Percentiles rank a stretch among this genome's conserved stretches.
These are phyloP conservation scores for Arthroderma uncinatum DNA, from an alignment of 2,329 filamentous ascomycete genomes.

Conservation along the genomic window DNA sequence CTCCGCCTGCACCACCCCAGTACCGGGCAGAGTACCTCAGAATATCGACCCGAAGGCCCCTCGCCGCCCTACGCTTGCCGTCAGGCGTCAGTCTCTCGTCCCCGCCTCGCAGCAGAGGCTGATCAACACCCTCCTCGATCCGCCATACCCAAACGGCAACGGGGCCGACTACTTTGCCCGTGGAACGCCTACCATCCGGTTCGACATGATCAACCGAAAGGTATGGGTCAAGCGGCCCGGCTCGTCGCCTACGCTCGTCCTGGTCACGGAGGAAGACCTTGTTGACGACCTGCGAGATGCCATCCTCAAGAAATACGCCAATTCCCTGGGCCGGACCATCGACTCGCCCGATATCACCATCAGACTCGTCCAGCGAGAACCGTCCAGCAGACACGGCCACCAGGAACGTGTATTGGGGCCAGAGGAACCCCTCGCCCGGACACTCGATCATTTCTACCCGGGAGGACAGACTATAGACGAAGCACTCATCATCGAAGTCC, in stretches of 20 bases:
- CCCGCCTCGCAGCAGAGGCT: slow-evolving; percentile 30
- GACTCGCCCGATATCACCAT: slow-evolving; percentile 83
- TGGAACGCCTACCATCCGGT: slow-evolving; percentile 13
- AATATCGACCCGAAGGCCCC: slow-evolving; percentile 10
- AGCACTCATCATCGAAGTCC: slow-evolving; percentile 77
- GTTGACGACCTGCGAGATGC: slow-evolving; percentile 91
- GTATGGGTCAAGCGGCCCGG: slow-evolving; percentile 88
- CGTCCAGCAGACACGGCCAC: slow-evolving; percentile 33
- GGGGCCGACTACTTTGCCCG: slow-evolving; percentile 18
- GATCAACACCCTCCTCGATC: slow-evolving; percentile 27
- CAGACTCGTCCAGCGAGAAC: slow-evolving; percentile 61
- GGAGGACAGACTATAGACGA: slow-evolving; percentile 81
- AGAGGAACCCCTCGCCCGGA: slow-evolving; percentile 69
- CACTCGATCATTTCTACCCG: slow-evolving; percentile 72
- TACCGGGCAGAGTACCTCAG: slow-evolving; percentile 12
- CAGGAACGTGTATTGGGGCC: slow-evolving; percentile 64
- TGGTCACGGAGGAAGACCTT: slow-evolving; percentile 74
- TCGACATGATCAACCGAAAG: slow-evolving; percentile 48
- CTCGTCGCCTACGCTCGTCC: slow-evolving; percentile 76
- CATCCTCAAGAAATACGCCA: slow-evolving; percentile 86
- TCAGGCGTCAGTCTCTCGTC: slow-evolving; percentile 32
- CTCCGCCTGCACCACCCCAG: slow-evolving; percentile 9
- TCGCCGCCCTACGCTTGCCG: slow-evolving; percentile 25
- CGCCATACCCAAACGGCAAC: slow-evolving; percentile 17
- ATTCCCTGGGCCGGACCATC: slow-evolving; percentile 77